These are phyloP conservation scores for Drosera capensis DNA, from an alignment of 148 eudicot species.

Conservation along the genomic window DNA sequence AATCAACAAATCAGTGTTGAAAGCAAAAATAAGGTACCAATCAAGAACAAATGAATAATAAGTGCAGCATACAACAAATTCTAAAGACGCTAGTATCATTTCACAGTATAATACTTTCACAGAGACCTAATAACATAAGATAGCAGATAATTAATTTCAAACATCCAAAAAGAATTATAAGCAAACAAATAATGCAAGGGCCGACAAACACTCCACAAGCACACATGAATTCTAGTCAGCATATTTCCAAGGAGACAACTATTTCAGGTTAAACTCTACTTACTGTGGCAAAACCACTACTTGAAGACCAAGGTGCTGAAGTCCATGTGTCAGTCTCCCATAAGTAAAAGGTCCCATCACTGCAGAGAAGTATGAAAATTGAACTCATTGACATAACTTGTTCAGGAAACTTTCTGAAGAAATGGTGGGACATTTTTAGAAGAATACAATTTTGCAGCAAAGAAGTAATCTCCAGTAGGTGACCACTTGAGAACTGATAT, in stretches of 20 bases:
- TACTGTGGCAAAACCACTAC: slow-evolving; percentile 82
- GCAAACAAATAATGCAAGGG: no score
- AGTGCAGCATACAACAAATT: no score
- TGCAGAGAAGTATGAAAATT: slow-evolving; percentile 16
- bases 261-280: slow-evolving; percentile 8
- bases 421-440: slow-evolving; percentile 2
- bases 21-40: no score
- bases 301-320: slow-evolving; percentile 89
- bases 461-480: slow-evolving; percentile 86
- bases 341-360: slow-evolving; percentile 94
- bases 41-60: no score
- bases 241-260: neutral
- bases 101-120: no score
- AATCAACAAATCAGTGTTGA: no score
- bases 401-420: neutral
- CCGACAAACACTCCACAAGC: no score
- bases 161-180: no score
- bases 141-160: no score
- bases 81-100: no score
- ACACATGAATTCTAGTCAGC: no score
- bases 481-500: slow-evolving; percentile 89
- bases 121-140: no score
- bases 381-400: neutral
- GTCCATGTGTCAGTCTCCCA: slow-evolving; percentile 99
- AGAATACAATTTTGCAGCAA: slow-evolving; percentile 84